Evolutionary conservation across 2,329 filamentous ascomycete genomes (phyloP), one percentile per base, ranked within the genome.

Genomic region (Aureobasidium sp.): DNA sequence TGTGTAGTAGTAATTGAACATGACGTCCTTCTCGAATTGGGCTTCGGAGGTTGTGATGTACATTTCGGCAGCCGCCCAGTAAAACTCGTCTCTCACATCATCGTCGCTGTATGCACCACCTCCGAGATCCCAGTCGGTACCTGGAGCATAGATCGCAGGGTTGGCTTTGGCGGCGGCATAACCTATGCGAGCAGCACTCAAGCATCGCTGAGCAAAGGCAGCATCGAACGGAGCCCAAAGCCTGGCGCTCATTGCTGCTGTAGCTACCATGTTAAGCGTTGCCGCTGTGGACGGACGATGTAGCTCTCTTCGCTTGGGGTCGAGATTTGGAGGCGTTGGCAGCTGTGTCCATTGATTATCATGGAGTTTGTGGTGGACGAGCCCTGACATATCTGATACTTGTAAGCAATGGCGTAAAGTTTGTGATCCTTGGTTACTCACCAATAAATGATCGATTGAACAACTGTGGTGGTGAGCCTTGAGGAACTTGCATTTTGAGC

Each of bases 121-220:
- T 12, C 63, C 63, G n/a, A 64, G 63, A 47, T 64, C 63, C 60
- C 63, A 64, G 27, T 64, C 63, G 5, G 59, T 62, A 9, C 63
- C 60, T 15, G 63, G 60, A 25, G 63, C 63, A n/a, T 51, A 62
- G 27, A 64, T 62, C 0, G 44, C 41, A 27, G 63, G 63, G 20
- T 55, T 49, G 20, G 41, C 53, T 60, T 62, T 58, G 4, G 63
- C 63, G 14, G 63, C 63, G 3, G 63, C 63, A 36, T 64, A 64
- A 4, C 61, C 59, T 8, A 51, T 45, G 5, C 51, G 59, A 39
- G 63, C 59, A 25, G 63, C 63, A 22, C 17, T 22, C 12, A 64
- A 37, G 29, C 59, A 62, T 58, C 47, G 27, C n/a, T 62, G 31
- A 9, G 63, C 34, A 15, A 62, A 64, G 4, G 31, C 44, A 20